phyloP scores from a whole-genome alignment of 306 rosid genomes.

The Quercus gilva region DNA sequence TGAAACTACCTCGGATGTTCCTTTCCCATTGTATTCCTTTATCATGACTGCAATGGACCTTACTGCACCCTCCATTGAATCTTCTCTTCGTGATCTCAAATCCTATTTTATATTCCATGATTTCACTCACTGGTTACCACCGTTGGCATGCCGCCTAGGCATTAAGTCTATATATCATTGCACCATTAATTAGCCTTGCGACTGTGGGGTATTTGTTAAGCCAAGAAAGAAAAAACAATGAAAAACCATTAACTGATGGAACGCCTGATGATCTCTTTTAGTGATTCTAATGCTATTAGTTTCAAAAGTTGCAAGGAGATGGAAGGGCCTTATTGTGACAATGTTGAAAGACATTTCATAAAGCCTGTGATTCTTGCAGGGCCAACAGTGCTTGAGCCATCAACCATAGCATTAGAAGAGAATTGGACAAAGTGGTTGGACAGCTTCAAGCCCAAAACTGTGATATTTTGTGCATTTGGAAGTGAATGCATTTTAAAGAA shows the following conservation, averaged over 20 bases:
- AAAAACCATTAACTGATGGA: conserved; percentile 12
- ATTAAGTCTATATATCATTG: conserved; percentile 40
- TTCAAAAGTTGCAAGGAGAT: too few relatives aligned
- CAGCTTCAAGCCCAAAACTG: too few relatives aligned
- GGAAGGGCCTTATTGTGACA: too few relatives aligned
- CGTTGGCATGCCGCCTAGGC: conserved; percentile 34
- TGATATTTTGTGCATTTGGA: too few relatives aligned
- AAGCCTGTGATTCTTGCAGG: too few relatives aligned
- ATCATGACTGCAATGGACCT: conserved; percentile 62
- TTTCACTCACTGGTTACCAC: conserved; percentile 60
- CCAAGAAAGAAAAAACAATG: conserved; percentile 35
- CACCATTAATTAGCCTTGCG: conserved; percentile 39
- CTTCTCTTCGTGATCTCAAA: conserved; percentile 29
- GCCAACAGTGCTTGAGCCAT: too few relatives aligned
- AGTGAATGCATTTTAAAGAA: too few relatives aligned
- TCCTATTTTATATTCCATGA: conserved; percentile 54
- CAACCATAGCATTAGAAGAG: too few relatives aligned
- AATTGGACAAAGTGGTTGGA: too few relatives aligned
- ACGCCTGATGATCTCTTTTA: too few relatives aligned
- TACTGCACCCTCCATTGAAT: conserved; percentile 45
- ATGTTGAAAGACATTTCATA: too few relatives aligned
- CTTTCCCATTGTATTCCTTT: conserved; percentile 29
- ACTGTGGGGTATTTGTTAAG: conserved; percentile 33
- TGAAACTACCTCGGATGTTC: conserved; percentile 66
- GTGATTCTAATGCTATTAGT: too few relatives aligned